Evolutionary conservation across 2,329 filamentous ascomycete genomes (phyloP).

Genomic region (Celoporthe dispersa): DNA sequence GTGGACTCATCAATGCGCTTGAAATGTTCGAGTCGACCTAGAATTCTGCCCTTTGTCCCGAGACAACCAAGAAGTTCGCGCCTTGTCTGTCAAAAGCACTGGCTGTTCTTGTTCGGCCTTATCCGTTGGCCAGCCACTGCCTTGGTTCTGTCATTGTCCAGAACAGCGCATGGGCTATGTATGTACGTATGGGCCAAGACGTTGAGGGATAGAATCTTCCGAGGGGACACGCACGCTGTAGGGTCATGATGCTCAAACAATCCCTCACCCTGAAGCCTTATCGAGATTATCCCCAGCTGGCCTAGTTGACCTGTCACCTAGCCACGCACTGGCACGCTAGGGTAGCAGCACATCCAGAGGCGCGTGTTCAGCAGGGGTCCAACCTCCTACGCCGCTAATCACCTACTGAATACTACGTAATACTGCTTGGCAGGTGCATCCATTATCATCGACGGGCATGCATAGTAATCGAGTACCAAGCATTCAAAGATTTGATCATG

Average conservation of each 20-base stretch:
- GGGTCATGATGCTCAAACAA: slow-evolving; percentile 5
- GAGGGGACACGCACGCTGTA: neutral
- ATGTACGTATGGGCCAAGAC: neutral
- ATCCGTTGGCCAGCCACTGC: neutral
- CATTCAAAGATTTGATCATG: neutral
- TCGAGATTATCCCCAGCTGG: slow-evolving; percentile 12
- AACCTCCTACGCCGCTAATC: neutral
- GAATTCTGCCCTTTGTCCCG: slow-evolving; percentile 12
- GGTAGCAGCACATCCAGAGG: neutral
- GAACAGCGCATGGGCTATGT: neutral
- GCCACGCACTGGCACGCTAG: neutral
- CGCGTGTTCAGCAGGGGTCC: neutral
- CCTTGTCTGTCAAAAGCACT: neutral
- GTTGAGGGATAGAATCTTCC: neutral
- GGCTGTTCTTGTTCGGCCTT: neutral
- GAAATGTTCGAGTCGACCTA: neutral
- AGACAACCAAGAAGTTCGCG: slow-evolving; percentile 9
- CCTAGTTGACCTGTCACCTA: slow-evolving; percentile 9
- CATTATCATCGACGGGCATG: too few relatives aligned
- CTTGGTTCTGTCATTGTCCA: neutral
- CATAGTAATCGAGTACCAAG: neutral
- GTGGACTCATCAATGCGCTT: slow-evolving; percentile 8
- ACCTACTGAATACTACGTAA: neutral
- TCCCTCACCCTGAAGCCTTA: slow-evolving; percentile 9
- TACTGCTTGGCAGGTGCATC: neutral